These are phyloP conservation scores for Claviceps sp. DNA, from an alignment of 2,329 filamentous ascomycete species.

Conservation along the genomic window DNA sequence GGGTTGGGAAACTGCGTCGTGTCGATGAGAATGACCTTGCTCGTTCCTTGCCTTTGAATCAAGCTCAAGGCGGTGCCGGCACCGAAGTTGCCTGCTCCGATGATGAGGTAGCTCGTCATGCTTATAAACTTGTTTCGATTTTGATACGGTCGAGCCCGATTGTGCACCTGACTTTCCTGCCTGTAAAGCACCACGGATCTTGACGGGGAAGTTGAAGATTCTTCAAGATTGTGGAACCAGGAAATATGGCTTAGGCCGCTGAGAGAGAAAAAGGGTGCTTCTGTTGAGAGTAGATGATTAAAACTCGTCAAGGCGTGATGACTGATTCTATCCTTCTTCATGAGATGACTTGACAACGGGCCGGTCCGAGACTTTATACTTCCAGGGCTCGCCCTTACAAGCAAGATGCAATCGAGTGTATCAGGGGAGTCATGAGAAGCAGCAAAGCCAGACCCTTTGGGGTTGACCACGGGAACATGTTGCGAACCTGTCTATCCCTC, in stretches of 20 bases:
- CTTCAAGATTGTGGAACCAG: neutral
- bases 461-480: too few relatives aligned
- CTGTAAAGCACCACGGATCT: neutral
- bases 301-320: neutral
- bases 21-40: constrained; percentile 23
- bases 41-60: constrained; percentile 13
- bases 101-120: constrained; percentile 20
- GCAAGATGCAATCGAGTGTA: neutral
- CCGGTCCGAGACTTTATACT: constrained; percentile 7
- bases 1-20: constrained; percentile 23
- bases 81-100: constrained; percentile 31
- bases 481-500: too few relatives aligned
- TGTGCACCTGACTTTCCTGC: neutral
- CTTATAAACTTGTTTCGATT: neutral
- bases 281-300: too few relatives aligned
- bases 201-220: neutral
- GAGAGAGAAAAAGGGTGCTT: neutral
- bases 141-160: too few relatives aligned
- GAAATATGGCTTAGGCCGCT: neutral
- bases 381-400: neutral
- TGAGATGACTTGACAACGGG: neutral
- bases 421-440: neutral
- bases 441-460: neutral
- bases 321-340: neutral
- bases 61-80: constrained; percentile 27